Base-by-base conservation (phyloP, 306 rosid species). In the Elaeagnus macrophylla region DNA sequence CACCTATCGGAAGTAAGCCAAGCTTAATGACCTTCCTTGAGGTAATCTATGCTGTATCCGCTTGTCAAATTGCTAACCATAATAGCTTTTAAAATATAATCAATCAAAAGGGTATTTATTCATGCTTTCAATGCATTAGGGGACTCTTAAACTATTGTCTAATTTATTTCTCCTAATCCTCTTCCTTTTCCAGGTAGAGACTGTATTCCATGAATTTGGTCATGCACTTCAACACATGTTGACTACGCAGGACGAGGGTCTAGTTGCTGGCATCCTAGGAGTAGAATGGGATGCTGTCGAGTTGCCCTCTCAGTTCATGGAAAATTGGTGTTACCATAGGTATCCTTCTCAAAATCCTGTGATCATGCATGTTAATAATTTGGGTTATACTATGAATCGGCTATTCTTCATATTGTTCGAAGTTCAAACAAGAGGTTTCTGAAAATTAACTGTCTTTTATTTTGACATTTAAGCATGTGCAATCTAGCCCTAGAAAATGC, bases 291-390 rank as follows among this genome's bases (percentile, higher is more conserved):
- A n/a, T n/a, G n/a, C n/a, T n/a, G n/a, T n/a, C n/a, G n/a, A 91
- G 69, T 76, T 91, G 62, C 97, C 97, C 64, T 91, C 97, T 67
- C 97, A 91, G 44, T 91, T 91, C 76, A 91, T 86, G 97, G 97
- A 91, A 80, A 91, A 91, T 75, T 91, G 97, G 97, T 91, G 97
- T 71, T 91, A 91, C 79, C 97, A 91, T 59, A 91, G 88, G 96
- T 91, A 76, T 41, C 57, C 35, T 40, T 39, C 49, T 17, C 60
- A 13, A 62, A 19, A 59, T 35, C 7, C n/a, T 6, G 6, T 3
- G 6, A 12, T 44, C 16, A 13, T 44, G 17, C 17, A 44, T 44
- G 48, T 4, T 44, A 12, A 10, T 13, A 7, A 44, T 44, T 3
- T 44, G 17, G 48, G n/a, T 12, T 44, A 16, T 10, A 11, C n/a